phyloP scores from a whole-genome alignment of 495 filamentous ascomycete genomes.

The Penicillium mononematosum region DNA sequence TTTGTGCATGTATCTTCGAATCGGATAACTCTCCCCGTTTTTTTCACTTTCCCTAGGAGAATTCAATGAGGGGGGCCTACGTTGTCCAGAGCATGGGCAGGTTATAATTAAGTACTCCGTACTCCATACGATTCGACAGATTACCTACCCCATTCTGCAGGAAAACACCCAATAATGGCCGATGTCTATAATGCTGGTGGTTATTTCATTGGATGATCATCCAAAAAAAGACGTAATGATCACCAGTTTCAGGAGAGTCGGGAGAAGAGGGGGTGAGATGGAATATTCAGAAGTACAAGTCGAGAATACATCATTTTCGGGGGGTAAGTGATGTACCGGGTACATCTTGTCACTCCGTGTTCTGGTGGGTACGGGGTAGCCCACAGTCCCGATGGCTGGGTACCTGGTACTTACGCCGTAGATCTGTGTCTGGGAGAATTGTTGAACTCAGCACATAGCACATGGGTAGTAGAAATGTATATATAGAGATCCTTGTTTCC shows the following conservation, averaged over 20 bases:
- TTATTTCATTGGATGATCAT: constrained; percentile 10
- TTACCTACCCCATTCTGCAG: constrained; percentile 2
- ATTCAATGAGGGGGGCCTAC: neutral
- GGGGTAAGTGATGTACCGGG: constrained; percentile 18
- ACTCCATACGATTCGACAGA: neutral
- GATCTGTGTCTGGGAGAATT: constrained; percentile 10
- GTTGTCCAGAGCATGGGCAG: neutral
- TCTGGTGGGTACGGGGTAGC: constrained; percentile 29
- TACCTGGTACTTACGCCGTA: constrained; percentile 19
- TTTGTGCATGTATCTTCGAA: neutral
- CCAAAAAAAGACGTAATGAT: constrained; percentile 2
- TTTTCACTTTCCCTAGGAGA: neutral
- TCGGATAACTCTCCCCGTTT: neutral
- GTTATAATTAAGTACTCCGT: neutral
- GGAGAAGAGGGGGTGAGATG: constrained; percentile 1
- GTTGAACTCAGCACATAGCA: constrained; percentile 1
- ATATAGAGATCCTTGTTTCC: constrained; percentile 1
- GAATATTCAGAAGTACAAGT: neutral
- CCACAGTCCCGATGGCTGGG: constrained; percentile 8
- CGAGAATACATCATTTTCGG: neutral
- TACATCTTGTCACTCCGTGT: constrained; percentile 18
- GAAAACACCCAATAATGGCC: constrained; percentile 12
- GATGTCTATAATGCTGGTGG: neutral
- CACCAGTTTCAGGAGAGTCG: constrained; percentile 11
- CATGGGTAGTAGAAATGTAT: neutral